Evolutionary conservation across 768 basidiomycete genomes (phyloP).

Genomic region (Aureoboletus auriporus): DNA sequence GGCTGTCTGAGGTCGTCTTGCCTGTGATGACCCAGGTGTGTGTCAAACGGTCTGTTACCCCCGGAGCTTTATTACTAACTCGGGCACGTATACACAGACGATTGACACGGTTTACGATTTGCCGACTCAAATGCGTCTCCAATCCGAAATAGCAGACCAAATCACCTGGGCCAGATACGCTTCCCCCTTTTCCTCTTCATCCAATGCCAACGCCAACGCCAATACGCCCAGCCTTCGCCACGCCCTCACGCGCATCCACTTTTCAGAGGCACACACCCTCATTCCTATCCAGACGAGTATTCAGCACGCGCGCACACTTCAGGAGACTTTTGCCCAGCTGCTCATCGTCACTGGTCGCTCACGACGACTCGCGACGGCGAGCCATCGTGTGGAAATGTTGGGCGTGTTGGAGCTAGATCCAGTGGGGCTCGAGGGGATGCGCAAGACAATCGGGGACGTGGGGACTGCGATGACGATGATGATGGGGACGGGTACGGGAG

Average conservation of each 20-base stretch:
- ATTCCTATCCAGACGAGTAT: slow-evolving; percentile 57
- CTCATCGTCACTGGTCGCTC: slow-evolving; percentile 74
- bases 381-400: slow-evolving; percentile 69
- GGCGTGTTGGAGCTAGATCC: slow-evolving; percentile 40
- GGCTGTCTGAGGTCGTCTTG: no score
- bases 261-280: slow-evolving; percentile 52
- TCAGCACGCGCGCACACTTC: slow-evolving; percentile 34
- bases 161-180: slow-evolving; percentile 69
- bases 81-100: slow-evolving; percentile 9
- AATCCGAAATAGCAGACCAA: slow-evolving; percentile 83
- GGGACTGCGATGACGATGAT: slow-evolving; percentile 74
- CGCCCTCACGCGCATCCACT: slow-evolving; percentile 58
- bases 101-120: slow-evolving; percentile 70
- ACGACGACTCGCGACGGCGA: slow-evolving; percentile 65
- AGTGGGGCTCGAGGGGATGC: slow-evolving; percentile 36
- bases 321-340: slow-evolving; percentile 37
- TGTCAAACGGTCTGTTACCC: no score
- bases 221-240: slow-evolving; percentile 11
- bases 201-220: slow-evolving; percentile 5
- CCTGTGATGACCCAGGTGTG: no score
- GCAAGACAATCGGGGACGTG: slow-evolving; percentile 84
- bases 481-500: slow-evolving; percentile 11
- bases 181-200: slow-evolving; percentile 12
- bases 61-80: no score
- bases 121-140: slow-evolving; percentile 60